phyloP scores from a whole-genome alignment of 805 yeast genomes.

The Starmerella stellata region DNA sequence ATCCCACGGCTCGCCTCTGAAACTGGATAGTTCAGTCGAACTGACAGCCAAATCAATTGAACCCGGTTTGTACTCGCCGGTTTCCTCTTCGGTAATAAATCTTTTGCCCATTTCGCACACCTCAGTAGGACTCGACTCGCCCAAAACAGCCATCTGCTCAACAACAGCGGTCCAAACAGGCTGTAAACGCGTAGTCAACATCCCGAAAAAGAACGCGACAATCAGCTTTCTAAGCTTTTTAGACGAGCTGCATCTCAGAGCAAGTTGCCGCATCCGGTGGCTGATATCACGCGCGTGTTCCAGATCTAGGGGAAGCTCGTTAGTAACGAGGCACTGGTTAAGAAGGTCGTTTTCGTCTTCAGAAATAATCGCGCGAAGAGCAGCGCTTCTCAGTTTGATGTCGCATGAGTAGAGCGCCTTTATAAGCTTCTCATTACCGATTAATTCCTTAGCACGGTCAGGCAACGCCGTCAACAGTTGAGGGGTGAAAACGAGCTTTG shows the following conservation, averaged over 20 bases:
- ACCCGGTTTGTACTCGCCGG: neutral
- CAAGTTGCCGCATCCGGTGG: conserved; percentile 45
- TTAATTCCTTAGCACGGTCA: neutral
- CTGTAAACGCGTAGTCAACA: conserved; percentile 53
- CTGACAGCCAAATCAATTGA: neutral
- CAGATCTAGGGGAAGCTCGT: conserved; percentile 53
- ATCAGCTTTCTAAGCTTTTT: conserved; percentile 21
- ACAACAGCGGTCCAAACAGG: conserved; percentile 71
- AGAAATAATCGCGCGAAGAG: conserved; percentile 4
- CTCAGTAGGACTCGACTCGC: conserved; percentile 22
- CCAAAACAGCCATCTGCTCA: conserved; percentile 37
- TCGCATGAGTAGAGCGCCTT: conserved; percentile 12
- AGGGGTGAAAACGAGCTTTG: neutral
- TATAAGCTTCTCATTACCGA: neutral
- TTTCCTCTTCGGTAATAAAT: neutral
- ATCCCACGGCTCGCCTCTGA: too few species aligned
- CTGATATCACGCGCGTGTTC: conserved; percentile 57
- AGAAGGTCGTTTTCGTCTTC: conserved; percentile 16
- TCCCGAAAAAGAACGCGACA: conserved; percentile 43
- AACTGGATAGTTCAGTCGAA: neutral
- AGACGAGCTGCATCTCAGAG: conserved; percentile 24
- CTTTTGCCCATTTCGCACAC: conserved; percentile 40
- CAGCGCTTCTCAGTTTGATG: conserved; percentile 6
- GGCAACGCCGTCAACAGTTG: neutral
- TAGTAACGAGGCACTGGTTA: conserved; percentile 41